Conservation (phyloP, 306 rosid species). For the Cotoneaster glaucophyllus region DNA sequence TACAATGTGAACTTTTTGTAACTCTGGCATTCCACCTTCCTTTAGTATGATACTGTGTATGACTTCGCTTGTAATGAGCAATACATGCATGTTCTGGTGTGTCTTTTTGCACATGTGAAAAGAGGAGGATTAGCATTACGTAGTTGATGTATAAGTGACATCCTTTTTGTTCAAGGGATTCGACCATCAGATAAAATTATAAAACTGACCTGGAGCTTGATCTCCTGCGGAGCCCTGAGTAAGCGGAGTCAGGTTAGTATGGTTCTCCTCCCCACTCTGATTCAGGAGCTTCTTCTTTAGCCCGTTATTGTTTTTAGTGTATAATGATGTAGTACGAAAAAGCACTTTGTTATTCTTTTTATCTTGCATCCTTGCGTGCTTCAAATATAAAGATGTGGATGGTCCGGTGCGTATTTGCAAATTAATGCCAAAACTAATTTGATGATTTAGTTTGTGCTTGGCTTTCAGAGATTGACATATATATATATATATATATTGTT, state of each 20-base stretch:
- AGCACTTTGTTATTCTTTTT: not conserved
- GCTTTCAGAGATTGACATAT: not conserved
- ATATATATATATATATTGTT: not conserved
- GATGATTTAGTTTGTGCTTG: not conserved
- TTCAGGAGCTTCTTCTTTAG: no score
- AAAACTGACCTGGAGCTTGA: no score
- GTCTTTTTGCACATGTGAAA: not conserved
- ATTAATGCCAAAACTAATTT: no score
- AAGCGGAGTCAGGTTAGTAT: no score
- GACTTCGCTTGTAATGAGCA: not conserved
- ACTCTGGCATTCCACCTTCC: not conserved
- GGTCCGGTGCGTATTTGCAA: no score
- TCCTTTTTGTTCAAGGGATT: not conserved
- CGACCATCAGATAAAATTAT: not conserved
- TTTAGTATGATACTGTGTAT: not conserved
- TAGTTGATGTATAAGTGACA: not conserved
- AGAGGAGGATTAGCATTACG: not conserved
- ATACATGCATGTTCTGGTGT: not conserved
- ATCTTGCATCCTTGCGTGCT: not conserved
- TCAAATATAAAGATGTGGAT: not conserved
- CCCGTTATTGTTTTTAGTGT: not conserved
- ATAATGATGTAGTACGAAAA: not conserved
- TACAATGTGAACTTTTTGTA: not conserved
- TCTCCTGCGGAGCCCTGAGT: no score
- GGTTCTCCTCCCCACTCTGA: no score